Conservation (phyloP, 139 green algal species). For the Chara braunii region DNA sequence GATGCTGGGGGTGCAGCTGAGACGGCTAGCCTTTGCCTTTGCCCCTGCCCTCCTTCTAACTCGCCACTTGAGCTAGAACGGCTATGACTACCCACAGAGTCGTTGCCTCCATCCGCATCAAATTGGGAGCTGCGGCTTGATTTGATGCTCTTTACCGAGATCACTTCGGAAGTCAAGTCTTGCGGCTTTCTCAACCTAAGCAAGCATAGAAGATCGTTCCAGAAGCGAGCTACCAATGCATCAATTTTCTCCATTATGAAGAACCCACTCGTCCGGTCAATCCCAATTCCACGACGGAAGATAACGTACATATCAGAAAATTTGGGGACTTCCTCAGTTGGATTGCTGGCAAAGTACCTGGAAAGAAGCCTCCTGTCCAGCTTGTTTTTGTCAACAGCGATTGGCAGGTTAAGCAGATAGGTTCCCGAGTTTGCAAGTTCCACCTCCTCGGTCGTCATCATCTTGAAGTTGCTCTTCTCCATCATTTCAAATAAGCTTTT, state of each 20-base stretch:
- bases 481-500: constrained; percentile 11
- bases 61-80: too few relatives aligned
- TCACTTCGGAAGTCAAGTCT: too few relatives aligned
- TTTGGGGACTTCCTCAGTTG: not conserved
- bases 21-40: too few relatives aligned
- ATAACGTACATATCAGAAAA: constrained; percentile 35
- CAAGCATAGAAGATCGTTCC: constrained; percentile 11
- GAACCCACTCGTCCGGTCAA: constrained; percentile 31
- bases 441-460: constrained; percentile 20
- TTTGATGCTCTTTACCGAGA: too few relatives aligned
- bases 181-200: too few relatives aligned
- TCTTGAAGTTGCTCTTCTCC: constrained; percentile 40
- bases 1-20: too few relatives aligned
- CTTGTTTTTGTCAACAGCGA: constrained; percentile 28
- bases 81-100: too few relatives aligned
- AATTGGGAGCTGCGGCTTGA: too few relatives aligned
- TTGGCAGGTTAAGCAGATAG: constrained; percentile 37
- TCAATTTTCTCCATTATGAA: constrained; percentile 39
- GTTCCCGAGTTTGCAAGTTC: constrained; percentile 5
- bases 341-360: constrained; percentile 27
- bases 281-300: constrained; percentile 30
- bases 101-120: too few relatives aligned
- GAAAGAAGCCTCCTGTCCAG: constrained; percentile 8
- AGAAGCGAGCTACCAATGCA: constrained; percentile 8
- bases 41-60: too few relatives aligned